phyloP scores from a whole-genome alignment of 2,329 filamentous ascomycete genomes.

The Rutstroemia sp. region DNA sequence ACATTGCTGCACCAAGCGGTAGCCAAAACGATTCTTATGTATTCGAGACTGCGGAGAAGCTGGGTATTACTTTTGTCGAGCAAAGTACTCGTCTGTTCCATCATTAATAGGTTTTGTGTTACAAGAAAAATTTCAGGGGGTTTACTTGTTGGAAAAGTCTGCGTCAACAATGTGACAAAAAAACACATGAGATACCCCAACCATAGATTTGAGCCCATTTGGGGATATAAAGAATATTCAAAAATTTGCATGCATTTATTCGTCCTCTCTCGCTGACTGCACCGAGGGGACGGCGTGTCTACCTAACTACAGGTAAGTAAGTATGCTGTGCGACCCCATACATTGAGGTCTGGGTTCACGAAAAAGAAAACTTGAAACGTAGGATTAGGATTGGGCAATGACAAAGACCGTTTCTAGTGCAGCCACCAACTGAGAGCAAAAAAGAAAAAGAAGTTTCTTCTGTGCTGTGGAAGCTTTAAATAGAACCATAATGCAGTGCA shows the following conservation, averaged over 20 bases:
- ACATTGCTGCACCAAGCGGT: slow-evolving; percentile 86
- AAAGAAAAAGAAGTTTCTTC: no score
- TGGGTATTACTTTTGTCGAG: slow-evolving; percentile 91
- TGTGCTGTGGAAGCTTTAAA: no score
- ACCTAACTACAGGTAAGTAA: no score
- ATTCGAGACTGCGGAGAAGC: slow-evolving; percentile 83
- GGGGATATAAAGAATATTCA: not conserved
- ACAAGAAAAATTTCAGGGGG: not conserved
- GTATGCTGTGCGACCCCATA: no score
- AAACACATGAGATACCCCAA: slow-evolving; percentile 12
- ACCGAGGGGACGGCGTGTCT: no score
- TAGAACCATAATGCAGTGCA: no score
- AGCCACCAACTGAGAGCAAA: no score
- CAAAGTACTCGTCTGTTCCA: slow-evolving; percentile 93
- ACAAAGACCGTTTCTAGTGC: no score
- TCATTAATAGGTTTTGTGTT: slow-evolving; percentile 50
- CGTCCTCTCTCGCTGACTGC: no score
- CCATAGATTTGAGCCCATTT: not conserved
- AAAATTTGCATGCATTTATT: not conserved
- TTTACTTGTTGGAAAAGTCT: slow-evolving; percentile 10
- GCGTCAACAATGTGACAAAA: slow-evolving; percentile 1
- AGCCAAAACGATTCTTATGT: slow-evolving; percentile 80
- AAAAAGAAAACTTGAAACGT: no score
- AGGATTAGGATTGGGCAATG: no score
- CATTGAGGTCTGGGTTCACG: no score